These are phyloP conservation scores for Trametes hirsuta DNA, from an alignment of 1,284 basidiomycete species.

Conservation along the genomic window DNA sequence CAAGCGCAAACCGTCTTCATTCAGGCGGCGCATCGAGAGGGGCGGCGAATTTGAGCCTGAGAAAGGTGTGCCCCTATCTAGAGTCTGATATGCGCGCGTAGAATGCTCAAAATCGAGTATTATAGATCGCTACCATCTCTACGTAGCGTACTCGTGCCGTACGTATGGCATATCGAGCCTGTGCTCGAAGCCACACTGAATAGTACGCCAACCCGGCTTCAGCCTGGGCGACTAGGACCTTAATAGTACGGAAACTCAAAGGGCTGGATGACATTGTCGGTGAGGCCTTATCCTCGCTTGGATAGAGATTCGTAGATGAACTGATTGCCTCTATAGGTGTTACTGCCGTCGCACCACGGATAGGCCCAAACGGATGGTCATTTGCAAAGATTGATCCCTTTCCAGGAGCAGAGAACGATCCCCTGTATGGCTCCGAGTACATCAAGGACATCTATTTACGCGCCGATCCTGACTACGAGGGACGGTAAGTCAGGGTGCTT, in stretches of 20 bases:
- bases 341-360: conserved; percentile 75
- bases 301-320: background rate
- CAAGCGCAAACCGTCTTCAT: conserved; percentile 73
- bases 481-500: conserved; percentile 47
- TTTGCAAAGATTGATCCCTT: conserved; percentile 76
- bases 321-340: background rate
- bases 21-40: conserved; percentile 73
- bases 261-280: conserved; percentile 86
- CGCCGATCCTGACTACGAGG: conserved; percentile 71
- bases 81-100: no score
- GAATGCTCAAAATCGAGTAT: background rate
- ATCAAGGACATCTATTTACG: conserved; percentile 87
- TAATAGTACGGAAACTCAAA: conserved; percentile 91
- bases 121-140: conserved; percentile 86
- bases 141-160: conserved; percentile 83
- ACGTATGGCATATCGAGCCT: conserved; percentile 35
- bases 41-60: conserved; percentile 81
- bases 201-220: background rate
- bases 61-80: conserved; percentile 48
- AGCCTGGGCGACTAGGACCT: conserved; percentile 93
- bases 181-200: no score
- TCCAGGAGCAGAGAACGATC: conserved; percentile 74
- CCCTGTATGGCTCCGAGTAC: conserved; percentile 70
- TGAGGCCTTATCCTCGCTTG: conserved; percentile 38
- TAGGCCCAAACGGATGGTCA: conserved; percentile 88